Evolutionary conservation across 805 yeast species (phyloP).

Genomic region (Wickerhamomyces chambardii): DNA sequence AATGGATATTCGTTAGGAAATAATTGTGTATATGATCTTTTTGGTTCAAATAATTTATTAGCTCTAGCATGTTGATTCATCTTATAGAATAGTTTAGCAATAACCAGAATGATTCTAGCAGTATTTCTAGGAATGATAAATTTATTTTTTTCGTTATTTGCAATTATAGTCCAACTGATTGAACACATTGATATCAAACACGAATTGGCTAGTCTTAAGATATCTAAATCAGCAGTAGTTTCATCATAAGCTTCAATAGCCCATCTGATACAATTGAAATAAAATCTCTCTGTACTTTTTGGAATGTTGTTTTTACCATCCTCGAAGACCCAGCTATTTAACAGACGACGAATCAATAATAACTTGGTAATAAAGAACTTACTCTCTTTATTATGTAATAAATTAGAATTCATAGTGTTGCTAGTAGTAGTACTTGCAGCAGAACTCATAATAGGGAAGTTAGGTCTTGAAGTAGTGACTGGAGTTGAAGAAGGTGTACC

Average conservation of each 20-base stretch:
- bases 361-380: constrained; percentile 55
- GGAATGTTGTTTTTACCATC: constrained; percentile 19
- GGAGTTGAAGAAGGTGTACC: constrained; percentile 5
- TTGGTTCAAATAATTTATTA: constrained; percentile 36
- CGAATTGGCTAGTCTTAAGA: constrained; percentile 55
- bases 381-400: constrained; percentile 19
- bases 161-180: constrained; percentile 26
- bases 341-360: constrained; percentile 48
- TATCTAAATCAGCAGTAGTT: constrained; percentile 41
- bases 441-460: constrained; percentile 11
- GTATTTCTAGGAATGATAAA: constrained; percentile 34
- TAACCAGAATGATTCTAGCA: constrained; percentile 43
- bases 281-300: constrained; percentile 32
- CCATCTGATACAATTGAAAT: constrained; percentile 42
- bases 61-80: constrained; percentile 39
- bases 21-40: constrained; percentile 55
- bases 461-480: constrained; percentile 1
- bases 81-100: constrained; percentile 41
- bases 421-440: constrained; percentile 7
- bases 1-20: constrained; percentile 69
- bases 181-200: constrained; percentile 42
- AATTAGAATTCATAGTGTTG: too few species aligned
- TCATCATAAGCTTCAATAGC: constrained; percentile 46
- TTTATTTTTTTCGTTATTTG: constrained; percentile 22
- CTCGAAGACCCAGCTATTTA: constrained; percentile 25